Evolutionary conservation across 179 eudicot genomes (phyloP).

Genomic region (Beta macrorhiza): DNA sequence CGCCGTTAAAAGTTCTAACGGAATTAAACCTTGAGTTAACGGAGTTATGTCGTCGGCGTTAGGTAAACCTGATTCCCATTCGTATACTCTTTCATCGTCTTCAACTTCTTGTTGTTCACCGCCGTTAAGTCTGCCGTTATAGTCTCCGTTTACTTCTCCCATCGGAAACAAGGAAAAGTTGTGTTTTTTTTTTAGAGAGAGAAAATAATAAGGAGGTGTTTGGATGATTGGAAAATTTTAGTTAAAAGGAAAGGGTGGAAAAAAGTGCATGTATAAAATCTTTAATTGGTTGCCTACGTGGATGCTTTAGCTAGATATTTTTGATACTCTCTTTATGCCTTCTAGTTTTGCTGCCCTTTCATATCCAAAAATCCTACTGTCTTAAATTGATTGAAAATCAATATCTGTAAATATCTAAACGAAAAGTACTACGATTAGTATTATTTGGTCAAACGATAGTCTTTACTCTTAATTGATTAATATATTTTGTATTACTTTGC

Average conservation of each 20-base stretch:
- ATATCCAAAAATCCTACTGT: background rate
- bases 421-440: too few species aligned
- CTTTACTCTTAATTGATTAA: too few species aligned
- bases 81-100: slow-evolving; percentile 53
- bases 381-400: background rate
- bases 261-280: slow-evolving; percentile 40
- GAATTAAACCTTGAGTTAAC: slow-evolving; percentile 55
- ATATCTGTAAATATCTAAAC: background rate
- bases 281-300: slow-evolving; percentile 38
- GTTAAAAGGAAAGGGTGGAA: background rate
- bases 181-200: background rate
- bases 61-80: slow-evolving; percentile 86
- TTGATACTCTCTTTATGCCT: background rate
- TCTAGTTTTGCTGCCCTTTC: too few species aligned
- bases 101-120: slow-evolving; percentile 7
- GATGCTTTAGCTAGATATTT: slow-evolving; percentile 43
- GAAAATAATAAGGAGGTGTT: background rate
- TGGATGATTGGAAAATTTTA: slow-evolving; percentile 1
- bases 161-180: slow-evolving; percentile 18
- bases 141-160: slow-evolving; percentile 48
- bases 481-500: too few species aligned
- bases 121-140: slow-evolving; percentile 25
- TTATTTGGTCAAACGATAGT: too few species aligned
- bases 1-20: slow-evolving; percentile 66
- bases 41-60: slow-evolving; percentile 60